Evolutionary conservation across 116 monocot genomes (phyloP), one percentile per base, ranked within the genome.

Genomic region (Posidonia oceanica): DNA sequence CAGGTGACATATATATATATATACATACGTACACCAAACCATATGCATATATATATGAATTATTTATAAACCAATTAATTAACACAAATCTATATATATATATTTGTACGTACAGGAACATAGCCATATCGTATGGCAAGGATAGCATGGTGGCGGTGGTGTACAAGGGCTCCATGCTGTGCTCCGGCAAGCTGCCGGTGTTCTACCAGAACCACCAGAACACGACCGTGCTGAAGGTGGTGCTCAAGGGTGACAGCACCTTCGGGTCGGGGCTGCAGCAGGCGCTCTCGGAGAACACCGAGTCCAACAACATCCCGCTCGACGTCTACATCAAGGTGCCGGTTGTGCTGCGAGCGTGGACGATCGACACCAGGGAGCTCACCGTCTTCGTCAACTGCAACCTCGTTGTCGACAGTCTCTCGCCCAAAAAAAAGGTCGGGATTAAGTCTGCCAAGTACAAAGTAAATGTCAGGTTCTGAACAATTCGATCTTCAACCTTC

Each of bases 141-240:
- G 85, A 74, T 37, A 80, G 83, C 22, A 6, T 37, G 11, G 76
- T 85, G 15, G 66, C 67, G 4, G 71, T 87, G 37, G 23, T 74
- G 23, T 88, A 81, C 75, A 68, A 44, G 16, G 77, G 73, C 21
- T 65, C 71, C 4, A 71, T 65, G 65, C 72, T 91, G 29, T 85
- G 87, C 78, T 39, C 77, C 7, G 87, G 88, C 13, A 39, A 54
- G 4, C 67, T 91, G 16, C 91, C 87, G 54, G 74, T 41, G 36
- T 87, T 87, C 77, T 85, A 80, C 77, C 91, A 91, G 70, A 85
- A 77, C 3, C 63, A 79, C 59, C 56, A 61, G 36, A 91, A 87
- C 78, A 74, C 74, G 23, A 91, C 87, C 12, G 42, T 72, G 29
- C 52, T 85, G 51, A 53, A 21, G 40, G 76, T 85, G 6, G 44